A percentile compares a stretch with the other conserved stretches of the same genome.
Evolutionary conservation across 176 grass and related monocot species (phyloP).

Genomic region (maize (Zea mays)): DNA sequence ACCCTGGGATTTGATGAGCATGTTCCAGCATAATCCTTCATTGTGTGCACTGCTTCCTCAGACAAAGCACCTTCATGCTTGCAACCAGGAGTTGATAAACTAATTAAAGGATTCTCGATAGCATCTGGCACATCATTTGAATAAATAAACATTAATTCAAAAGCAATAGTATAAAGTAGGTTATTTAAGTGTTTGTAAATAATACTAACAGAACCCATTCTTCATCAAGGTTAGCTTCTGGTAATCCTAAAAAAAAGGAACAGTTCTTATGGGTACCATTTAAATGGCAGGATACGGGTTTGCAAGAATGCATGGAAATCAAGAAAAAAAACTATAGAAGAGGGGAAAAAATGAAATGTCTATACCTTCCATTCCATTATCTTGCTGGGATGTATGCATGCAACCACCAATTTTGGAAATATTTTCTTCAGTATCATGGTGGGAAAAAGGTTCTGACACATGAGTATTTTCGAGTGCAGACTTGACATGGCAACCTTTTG

Average conservation of each 20-base stretch:
- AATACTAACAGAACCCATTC: background rate
- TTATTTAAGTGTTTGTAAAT: background rate
- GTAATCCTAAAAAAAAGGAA: slow-evolving; percentile 19
- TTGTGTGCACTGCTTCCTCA: slow-evolving; percentile 7
- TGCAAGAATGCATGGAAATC: slow-evolving; percentile 18
- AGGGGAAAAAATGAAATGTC: background rate
- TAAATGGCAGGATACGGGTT: background rate
- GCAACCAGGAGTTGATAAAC: slow-evolving; percentile 14
- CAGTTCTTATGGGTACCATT: slow-evolving; percentile 8
- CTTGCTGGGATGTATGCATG: background rate
- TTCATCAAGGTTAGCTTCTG: background rate
- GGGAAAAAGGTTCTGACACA: background rate
- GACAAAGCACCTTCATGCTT: slow-evolving; percentile 14
- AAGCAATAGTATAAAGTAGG: background rate
- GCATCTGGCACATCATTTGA: slow-evolving; percentile 29
- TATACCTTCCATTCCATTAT: slow-evolving; percentile 36
- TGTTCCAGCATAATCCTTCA: slow-evolving; percentile 33
- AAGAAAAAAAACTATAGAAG: background rate
- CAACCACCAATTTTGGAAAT: slow-evolving; percentile 11
- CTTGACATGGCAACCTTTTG: slow-evolving; percentile 11
- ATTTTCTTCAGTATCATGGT: background rate
- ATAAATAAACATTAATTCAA: slow-evolving; percentile 8
- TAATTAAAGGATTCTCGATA: background rate
- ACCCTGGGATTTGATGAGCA: slow-evolving; percentile 13
- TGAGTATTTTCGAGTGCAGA: background rate